Evolutionary conservation across 768 basidiomycete genomes (phyloP).

Genomic region (Auricularia sp.): DNA sequence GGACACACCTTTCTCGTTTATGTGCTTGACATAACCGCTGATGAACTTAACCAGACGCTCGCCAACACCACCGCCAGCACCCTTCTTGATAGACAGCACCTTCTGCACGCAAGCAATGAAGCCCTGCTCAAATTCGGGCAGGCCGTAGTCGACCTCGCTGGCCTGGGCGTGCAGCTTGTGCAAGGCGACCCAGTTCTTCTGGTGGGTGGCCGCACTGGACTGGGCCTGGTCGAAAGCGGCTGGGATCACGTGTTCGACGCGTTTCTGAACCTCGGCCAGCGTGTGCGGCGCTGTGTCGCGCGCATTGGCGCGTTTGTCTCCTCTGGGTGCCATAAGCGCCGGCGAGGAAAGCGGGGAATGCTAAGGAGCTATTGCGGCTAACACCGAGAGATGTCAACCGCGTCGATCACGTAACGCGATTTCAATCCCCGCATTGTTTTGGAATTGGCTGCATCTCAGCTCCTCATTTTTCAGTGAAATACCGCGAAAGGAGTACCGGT

Average conservation of each 20-base stretch:
- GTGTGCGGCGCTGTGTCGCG: neutral
- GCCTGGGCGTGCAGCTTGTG: constrained; percentile 69
- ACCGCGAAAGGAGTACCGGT: too few relatives aligned
- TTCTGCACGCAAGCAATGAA: constrained; percentile 52
- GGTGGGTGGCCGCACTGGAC: constrained; percentile 64
- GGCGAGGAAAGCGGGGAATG: too few relatives aligned
- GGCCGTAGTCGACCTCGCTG: constrained; percentile 41
- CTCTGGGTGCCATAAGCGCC: neutral
- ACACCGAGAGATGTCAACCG: too few relatives aligned
- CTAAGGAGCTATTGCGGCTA: too few relatives aligned
- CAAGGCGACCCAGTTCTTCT: constrained; percentile 78
- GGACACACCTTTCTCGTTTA: constrained; percentile 60
- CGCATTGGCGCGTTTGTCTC: neutral
- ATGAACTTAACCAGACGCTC: constrained; percentile 79
- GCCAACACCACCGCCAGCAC: constrained; percentile 18
- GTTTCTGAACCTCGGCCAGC: neutral
- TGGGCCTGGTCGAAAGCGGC: constrained; percentile 79
- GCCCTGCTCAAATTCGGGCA: constrained; percentile 50
- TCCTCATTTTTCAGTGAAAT: too few relatives aligned
- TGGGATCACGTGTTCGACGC: constrained; percentile 27
- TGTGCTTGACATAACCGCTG: constrained; percentile 63
- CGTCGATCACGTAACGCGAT: too few relatives aligned
- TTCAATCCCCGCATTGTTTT: too few relatives aligned
- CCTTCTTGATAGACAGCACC: constrained; percentile 71
- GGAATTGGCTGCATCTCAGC: too few relatives aligned